Evolutionary conservation across 371 early-diverging fungal species (phyloP), one percentile per base, ranked within the genome.

Genomic region (Mucor racemosus): DNA sequence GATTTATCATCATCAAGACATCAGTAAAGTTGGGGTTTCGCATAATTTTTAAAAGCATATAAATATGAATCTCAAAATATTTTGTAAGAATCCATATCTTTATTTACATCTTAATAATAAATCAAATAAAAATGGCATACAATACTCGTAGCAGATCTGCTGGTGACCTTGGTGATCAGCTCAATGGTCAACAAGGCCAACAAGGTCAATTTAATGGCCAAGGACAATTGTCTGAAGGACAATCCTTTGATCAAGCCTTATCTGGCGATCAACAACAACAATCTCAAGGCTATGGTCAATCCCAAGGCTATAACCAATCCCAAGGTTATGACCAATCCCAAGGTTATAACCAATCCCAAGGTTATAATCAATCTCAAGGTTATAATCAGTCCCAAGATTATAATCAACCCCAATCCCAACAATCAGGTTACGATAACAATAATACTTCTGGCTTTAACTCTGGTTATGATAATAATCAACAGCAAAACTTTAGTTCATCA

Each of bases 81-180:
- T 26, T 26, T 26, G 3, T 26, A 26, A 26, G 1, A 7, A 58
- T 13, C 35, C 40, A 58, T 57, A 2, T 11, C n/a, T n/a, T 46
- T 46, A 19, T 26, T 26, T 3, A 46, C 5, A n/a, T n/a, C 0
- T 46, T 15, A 3, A 11, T 15, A 3, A 11, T 13, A 5, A 31
- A 26, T 5, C 26, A 14, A 53, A n/a, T 36, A 1, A 61, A 50
- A 36, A 62, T 62, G 62, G 50, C 62, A 36, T 62, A 62, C 36
- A 62, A 62, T 11, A 62, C 62, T 50, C 62, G 62, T n/a, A 62
- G 62, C 14, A 34, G 13, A 35, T 14, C 53, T 9, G 19, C 7
- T 33, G 38, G 36, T 19, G 50, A 61, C 9, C 36, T 61, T 14
- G 48, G 50, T 21, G 50, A 50, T 19, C 62, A 62, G 38, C 19